Evolutionary conservation across 108 stramenopile genomes (phyloP).

Genomic region (Fistulifera solaris): DNA sequence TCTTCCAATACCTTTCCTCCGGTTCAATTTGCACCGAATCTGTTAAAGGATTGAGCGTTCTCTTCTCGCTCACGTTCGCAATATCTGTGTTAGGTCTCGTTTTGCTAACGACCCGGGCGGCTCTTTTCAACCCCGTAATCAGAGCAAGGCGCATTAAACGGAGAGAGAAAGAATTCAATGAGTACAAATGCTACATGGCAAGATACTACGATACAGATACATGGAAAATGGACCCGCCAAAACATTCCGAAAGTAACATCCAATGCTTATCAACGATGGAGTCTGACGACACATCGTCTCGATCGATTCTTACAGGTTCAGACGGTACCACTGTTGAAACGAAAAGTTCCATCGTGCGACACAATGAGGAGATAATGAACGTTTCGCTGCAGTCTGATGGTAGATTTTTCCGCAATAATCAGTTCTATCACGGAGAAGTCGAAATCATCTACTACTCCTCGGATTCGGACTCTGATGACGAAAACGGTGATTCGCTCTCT

Average conservation of each 20-base stretch:
- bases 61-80: constrained; percentile 16
- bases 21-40: constrained; percentile 34
- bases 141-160: constrained; percentile 11
- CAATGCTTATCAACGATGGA: not conserved
- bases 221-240: constrained; percentile 23
- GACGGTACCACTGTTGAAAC: not conserved
- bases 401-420: not conserved
- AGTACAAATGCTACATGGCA: constrained; percentile 37
- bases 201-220: constrained; percentile 26
- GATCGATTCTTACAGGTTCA: not conserved
- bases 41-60: constrained; percentile 16
- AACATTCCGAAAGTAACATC: not conserved
- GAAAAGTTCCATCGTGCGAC: too few relatives aligned
- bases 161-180: constrained; percentile 34
- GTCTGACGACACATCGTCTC: not conserved
- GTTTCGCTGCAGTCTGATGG: not conserved
- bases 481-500: too few relatives aligned
- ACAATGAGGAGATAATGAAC: too few relatives aligned
- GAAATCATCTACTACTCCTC: not conserved
- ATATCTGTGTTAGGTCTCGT: constrained; percentile 25
- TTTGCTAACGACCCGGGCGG: constrained; percentile 32
- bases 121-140: constrained; percentile 28
- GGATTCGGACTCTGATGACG: not conserved
- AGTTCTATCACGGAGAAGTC: not conserved
- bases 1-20: constrained; percentile 19